Percentiles rank a stretch among this genome's conserved stretches.
phyloP scores from a whole-genome alignment of 2,329 filamentous ascomycete genomes.

The Laburnicola sp. region DNA sequence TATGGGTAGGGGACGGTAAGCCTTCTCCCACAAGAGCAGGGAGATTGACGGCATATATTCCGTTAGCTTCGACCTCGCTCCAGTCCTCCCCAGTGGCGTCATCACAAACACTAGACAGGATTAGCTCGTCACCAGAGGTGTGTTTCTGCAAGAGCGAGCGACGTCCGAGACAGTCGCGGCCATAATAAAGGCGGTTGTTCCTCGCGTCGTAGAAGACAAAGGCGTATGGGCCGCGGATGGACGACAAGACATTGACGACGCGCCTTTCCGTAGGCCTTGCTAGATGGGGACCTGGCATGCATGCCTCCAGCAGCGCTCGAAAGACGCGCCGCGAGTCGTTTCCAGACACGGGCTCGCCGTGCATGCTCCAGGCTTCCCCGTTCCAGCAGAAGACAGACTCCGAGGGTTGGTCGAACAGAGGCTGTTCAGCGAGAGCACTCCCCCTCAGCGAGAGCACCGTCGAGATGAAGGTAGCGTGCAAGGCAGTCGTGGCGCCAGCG shows the following conservation, averaged over 20 bases:
- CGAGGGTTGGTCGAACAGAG: slow-evolving; percentile 61
- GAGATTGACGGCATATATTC: slow-evolving; percentile 71
- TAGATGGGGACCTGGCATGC: background rate
- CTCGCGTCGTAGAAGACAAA: slow-evolving; percentile 78
- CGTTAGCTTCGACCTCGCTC: slow-evolving; percentile 82
- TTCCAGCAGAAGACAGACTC: slow-evolving; percentile 90
- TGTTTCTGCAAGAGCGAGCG: slow-evolving; percentile 71
- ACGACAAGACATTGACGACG: slow-evolving; percentile 29
- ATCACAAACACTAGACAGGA: slow-evolving; percentile 43
- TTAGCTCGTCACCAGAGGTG: slow-evolving; percentile 50
- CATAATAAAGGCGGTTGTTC: slow-evolving; percentile 71
- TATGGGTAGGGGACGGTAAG: slow-evolving; percentile 15
- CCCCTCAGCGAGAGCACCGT: slow-evolving; percentile 92
- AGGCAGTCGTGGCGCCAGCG: background rate
- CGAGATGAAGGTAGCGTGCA: slow-evolving; percentile 68
- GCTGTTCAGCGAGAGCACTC: slow-evolving; percentile 70
- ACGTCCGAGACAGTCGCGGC: slow-evolving; percentile 82
- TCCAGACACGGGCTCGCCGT: slow-evolving; percentile 59
- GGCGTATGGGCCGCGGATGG: slow-evolving; percentile 73
- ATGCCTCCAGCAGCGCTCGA: slow-evolving; percentile 54
- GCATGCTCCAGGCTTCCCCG: slow-evolving; percentile 87
- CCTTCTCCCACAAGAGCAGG: slow-evolving; percentile 7
- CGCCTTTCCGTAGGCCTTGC: slow-evolving; percentile 11
- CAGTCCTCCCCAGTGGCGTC: slow-evolving; percentile 55
- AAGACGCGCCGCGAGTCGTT: slow-evolving; percentile 81